Base-by-base conservation (phyloP, 129 eudicot genomes). In the Pulicaria dysenterica region DNA sequence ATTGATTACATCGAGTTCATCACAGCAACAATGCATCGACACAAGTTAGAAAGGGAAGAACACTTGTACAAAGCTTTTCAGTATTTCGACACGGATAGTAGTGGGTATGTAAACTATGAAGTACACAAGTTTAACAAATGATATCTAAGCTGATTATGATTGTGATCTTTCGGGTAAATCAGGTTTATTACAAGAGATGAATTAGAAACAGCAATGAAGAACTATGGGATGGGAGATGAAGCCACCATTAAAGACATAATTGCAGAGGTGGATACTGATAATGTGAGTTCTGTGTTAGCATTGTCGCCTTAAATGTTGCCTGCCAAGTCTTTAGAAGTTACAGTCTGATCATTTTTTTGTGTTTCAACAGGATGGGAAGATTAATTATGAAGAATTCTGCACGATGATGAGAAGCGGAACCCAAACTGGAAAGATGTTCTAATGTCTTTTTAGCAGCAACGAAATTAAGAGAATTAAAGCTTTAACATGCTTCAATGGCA, bases 11-110 rank as follows among this genome's bases (percentile, higher is more conserved):
- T 87, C 6, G 96, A 92, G 82, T 89, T 92, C 72, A 83, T 87
- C 58, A 92, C 98, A 40, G 98, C 96, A 43, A 92, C 98, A 47
- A 92, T 92, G 98, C 98, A 92, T 72, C 82, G 94, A 74, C 90
- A 89, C 84, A 89, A 82, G 77, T 81, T 92, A 58, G 98, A 92
- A 73, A 83, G 83, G 65, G 98, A 92, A 31, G 98, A 92, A 59
- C 79, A 89, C 60, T 72, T 92, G 42, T 89, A 85, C 85, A 92
- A 87, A 77, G 98, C 95, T 19, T 92, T 92, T 74, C 96, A 81
- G 39, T 81, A 83, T 81, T 92, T 92, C 64, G 98, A 89, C 60
- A 89, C 85, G 24, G 96, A 92, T 61, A 78, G 73, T 34, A 92
- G 96, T 56, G 97, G 96, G 97, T 92, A 70, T 75, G 95, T 67